Evolutionary conservation across 1,139 yeast genomes (phyloP).

Genomic region (Zygoascus meyerae): DNA sequence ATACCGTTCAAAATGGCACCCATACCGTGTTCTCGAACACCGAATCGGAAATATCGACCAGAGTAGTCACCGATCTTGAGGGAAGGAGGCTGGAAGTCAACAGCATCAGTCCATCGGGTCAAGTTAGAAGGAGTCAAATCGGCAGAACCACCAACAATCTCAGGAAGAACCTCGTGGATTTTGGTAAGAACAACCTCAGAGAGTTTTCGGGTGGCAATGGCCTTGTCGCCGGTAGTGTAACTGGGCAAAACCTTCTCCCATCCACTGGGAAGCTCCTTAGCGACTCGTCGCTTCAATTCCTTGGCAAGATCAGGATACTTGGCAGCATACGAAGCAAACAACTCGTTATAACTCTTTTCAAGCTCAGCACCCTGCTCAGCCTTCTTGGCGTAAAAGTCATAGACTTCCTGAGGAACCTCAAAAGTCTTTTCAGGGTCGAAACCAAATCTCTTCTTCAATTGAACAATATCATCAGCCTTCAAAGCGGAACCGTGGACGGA

Average conservation of each 20-base stretch:
- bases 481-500: constrained; percentile 97
- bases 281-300: constrained; percentile 69
- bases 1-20: constrained; percentile 99
- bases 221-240: constrained; percentile 70
- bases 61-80: constrained; percentile 77
- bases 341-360: constrained; percentile 69
- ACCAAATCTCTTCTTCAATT: constrained; percentile 78
- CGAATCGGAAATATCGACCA: constrained; percentile 96
- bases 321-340: constrained; percentile 55
- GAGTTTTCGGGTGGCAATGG: constrained; percentile 93
- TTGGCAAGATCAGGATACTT: constrained; percentile 78
- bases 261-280: constrained; percentile 71
- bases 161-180: constrained; percentile 68
- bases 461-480: constrained; percentile 87
- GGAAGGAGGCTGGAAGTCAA: constrained; percentile 89
- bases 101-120: constrained; percentile 80
- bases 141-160: constrained; percentile 96
- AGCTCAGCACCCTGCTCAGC: constrained; percentile 57
- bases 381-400: constrained; percentile 56
- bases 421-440: constrained; percentile 83
- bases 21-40: constrained; percentile 99
- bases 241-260: constrained; percentile 79
- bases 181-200: constrained; percentile 74
- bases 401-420: constrained; percentile 77
- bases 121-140: constrained; percentile 97